These are phyloP conservation scores for Helianthus tuberosus DNA, from an alignment of 129 eudicot species.

Conservation along the genomic window DNA sequence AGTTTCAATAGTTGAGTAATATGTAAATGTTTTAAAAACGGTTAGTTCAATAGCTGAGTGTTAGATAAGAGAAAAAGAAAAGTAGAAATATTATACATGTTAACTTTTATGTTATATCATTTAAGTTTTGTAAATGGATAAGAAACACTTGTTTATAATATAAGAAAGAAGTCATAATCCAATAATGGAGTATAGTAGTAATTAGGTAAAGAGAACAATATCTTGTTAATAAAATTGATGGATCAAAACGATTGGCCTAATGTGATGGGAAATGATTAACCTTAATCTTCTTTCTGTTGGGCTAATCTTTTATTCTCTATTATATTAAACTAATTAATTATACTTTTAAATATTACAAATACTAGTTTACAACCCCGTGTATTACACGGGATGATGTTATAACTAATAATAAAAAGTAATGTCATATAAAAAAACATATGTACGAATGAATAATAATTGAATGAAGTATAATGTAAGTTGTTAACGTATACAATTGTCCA, in stretches of 20 bases:
- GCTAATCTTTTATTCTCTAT: slow-evolving; percentile 18
- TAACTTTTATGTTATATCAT: not conserved
- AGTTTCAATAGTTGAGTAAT: too few relatives aligned
- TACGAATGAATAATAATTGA: too few relatives aligned
- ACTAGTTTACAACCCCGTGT: too few relatives aligned
- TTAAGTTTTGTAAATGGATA: slow-evolving; percentile 2
- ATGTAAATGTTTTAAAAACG: too few relatives aligned
- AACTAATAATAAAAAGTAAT: too few relatives aligned
- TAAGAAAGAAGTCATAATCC: not conserved
- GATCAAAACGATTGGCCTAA: slow-evolving; percentile 23
- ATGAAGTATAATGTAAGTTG: too few relatives aligned
- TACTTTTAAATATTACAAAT: not conserved
- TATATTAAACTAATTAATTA: not conserved
- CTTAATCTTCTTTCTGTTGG: slow-evolving; percentile 5
- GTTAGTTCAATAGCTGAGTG: not conserved
- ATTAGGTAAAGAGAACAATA: slow-evolving; percentile 32
- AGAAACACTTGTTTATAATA: not conserved
- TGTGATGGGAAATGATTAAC: slow-evolving; percentile 28
- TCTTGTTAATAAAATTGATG: slow-evolving; percentile 23
- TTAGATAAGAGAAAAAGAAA: not conserved
- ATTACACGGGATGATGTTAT: too few relatives aligned
- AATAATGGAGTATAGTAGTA: slow-evolving; percentile 6
- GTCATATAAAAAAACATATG: too few relatives aligned
- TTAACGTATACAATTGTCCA: too few relatives aligned
- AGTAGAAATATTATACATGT: too few relatives aligned